Conservation (phyloP, 129 eudicot genomes). For the Chrysanthemum makinoi region DNA sequence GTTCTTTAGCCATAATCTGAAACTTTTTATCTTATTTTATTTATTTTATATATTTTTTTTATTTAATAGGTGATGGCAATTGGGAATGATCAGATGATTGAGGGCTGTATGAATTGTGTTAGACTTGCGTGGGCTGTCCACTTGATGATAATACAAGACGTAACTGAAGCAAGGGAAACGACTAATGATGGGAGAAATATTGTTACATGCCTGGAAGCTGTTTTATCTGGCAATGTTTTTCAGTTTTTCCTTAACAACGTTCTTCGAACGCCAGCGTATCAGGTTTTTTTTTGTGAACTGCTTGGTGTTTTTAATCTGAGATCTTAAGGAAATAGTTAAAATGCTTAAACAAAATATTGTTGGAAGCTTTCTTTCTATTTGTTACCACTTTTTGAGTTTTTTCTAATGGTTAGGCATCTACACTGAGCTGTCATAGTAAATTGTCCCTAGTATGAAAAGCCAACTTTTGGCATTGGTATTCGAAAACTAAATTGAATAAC, state of each 20-base stretch:
- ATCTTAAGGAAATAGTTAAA: conserved; percentile 11
- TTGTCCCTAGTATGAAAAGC: too few species aligned
- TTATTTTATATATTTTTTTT: not conserved
- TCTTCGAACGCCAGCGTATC: conserved; percentile 87
- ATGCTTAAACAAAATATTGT: conserved; percentile 1
- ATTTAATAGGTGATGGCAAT: conserved; percentile 56
- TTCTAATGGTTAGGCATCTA: not conserved
- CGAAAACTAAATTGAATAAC: too few species aligned
- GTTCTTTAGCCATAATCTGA: not conserved
- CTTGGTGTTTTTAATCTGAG: not conserved
- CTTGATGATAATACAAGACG: conserved; percentile 71
- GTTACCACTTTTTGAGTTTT: too few species aligned
- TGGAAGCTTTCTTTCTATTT: not conserved
- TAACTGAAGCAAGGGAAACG: conserved; percentile 51
- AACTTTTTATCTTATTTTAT: conserved; percentile 25
- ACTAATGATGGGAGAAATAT: conserved; percentile 53
- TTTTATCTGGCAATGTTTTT: conserved; percentile 79
- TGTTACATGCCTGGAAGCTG: conserved; percentile 66
- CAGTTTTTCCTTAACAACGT: conserved; percentile 73
- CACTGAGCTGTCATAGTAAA: not conserved
- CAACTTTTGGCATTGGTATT: too few species aligned
- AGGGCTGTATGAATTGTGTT: conserved; percentile 81
- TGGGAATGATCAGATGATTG: conserved; percentile 64
- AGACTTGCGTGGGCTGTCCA: conserved; percentile 95
- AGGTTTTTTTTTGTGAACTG: conserved; percentile 44